Evolutionary conservation across 2,329 filamentous ascomycete species (phyloP).

Genomic region (Epicoccum nigrum): DNA sequence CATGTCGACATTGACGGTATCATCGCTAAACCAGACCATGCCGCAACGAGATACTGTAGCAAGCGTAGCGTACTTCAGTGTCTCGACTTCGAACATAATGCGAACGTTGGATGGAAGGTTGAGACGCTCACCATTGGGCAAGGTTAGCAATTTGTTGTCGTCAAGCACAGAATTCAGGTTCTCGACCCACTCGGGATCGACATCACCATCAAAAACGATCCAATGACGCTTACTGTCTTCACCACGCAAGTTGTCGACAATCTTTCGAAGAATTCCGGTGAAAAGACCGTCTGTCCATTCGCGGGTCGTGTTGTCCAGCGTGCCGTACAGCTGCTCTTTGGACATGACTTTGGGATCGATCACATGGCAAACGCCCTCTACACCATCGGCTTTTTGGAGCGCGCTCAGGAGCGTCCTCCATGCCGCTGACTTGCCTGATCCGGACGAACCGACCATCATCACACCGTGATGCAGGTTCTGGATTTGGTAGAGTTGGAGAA

Average conservation of each 20-base stretch:
- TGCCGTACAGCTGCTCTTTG: constrained; percentile 96
- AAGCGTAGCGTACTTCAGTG: constrained; percentile 92
- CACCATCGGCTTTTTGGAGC: constrained; percentile 84
- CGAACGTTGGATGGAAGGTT: constrained; percentile 93
- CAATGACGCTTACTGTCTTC: constrained; percentile 97
- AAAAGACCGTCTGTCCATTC: constrained; percentile 99
- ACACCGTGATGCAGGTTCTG: constrained; percentile 98
- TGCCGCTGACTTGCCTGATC: constrained; percentile 93
- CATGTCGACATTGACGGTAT: constrained; percentile 91
- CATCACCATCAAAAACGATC: constrained; percentile 99
- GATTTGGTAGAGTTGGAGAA: constrained; percentile 96
- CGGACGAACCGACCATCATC: constrained; percentile 99
- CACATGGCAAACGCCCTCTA: constrained; percentile 94
- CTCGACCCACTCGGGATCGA: constrained; percentile 99
- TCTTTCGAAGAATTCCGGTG: constrained; percentile 96
- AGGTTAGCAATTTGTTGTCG: constrained; percentile 95
- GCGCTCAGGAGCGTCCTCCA: constrained; percentile 94
- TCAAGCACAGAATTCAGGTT: constrained; percentile 99
- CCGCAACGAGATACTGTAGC: constrained; percentile 99
- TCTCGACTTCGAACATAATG: constrained; percentile 99
- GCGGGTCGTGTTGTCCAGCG: constrained; percentile 91
- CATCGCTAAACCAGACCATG: constrained; percentile 99
- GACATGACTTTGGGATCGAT: constrained; percentile 99
- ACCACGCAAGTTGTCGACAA: constrained; percentile 96
- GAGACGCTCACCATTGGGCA: constrained; percentile 97